phyloP scores from a whole-genome alignment of 441 rosid genomes.

The Metrosideros polymorpha region DNA sequence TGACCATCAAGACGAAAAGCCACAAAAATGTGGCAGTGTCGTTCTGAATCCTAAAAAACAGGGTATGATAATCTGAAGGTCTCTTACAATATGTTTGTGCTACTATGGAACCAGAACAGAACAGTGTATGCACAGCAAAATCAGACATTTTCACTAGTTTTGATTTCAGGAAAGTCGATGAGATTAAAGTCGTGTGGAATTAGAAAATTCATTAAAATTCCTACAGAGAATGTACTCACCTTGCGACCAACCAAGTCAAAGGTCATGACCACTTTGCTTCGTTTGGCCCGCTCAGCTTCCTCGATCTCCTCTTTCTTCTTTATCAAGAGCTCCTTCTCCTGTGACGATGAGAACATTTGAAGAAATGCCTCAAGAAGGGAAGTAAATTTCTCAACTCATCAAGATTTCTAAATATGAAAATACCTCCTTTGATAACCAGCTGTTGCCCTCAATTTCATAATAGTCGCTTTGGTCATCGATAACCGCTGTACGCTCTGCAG shows the following conservation, averaged over 20 bases:
- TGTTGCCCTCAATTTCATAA: conserved; percentile 81
- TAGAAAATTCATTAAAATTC: background rate
- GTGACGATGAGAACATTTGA: background rate
- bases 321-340: conserved; percentile 80
- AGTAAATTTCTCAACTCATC: background rate
- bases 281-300: conserved; percentile 66
- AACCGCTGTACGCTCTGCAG: conserved; percentile 91
- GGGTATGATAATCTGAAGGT: background rate
- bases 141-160: background rate
- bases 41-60: background rate
- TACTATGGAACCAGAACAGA: background rate
- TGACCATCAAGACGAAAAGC: background rate
- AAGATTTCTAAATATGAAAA: background rate
- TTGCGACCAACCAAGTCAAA: conserved; percentile 96
- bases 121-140: background rate
- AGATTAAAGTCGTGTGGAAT: background rate
- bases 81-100: background rate
- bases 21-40: background rate
- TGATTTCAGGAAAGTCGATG: background rate
- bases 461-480: conserved; percentile 97
- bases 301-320: conserved; percentile 76
- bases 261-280: conserved; percentile 72
- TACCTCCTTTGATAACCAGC: conserved; percentile 91
- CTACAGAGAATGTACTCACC: conserved; percentile 29
- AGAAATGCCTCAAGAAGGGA: background rate